Evolutionary conservation across 2,329 filamentous ascomycete species (phyloP), one percentile per base, ranked within the genome.

Genomic region (Colletotrichum shisoi): DNA sequence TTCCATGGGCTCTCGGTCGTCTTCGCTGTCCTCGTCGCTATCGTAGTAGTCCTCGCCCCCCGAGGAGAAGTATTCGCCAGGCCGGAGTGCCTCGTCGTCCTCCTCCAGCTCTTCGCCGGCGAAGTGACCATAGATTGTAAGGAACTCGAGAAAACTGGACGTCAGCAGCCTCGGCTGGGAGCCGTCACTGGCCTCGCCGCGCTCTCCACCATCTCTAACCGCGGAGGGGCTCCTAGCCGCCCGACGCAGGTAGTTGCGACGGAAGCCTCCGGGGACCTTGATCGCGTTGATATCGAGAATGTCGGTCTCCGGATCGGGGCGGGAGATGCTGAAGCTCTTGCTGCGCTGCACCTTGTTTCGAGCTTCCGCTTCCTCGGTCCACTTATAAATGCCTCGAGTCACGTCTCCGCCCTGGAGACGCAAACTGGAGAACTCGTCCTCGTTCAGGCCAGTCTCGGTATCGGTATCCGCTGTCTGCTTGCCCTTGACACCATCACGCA

Each of bases 61-160:
- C 0, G 92, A 94, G 8, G 89, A 90, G 76, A 97, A 97, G 78
- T 97, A 97, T 75, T 97, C 94, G 76, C 96, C 91, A 1, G 93
- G 92, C 5, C 85, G 88, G 15, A 97, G 82, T 1, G 89, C 92
- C 77, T 98, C 94, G 72, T 98, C 95, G 72, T 98, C 95, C 78
- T 99, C 95, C 76, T 97, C 94, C 13, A 99, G 85, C 75, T 97
- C 91, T 78, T 99, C 95, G 79, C 95, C 95, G 2, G 95, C 95
- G 76, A 99, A 99, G 79, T 99, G 95, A 4, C 95, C 95, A 73
- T 97, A 99, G 37, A 99, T 85, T 8, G 92, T 94, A 57, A 99
- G 78, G 73, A 99, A 99, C 77, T 99, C 96, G 67, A 99, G 86
- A 76, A 99, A 99, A 78, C 91, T 99, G 71, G 86, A 93, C 0